These are phyloP conservation scores for Panicum virgatum DNA, from an alignment of 202 grass and related monocot species.

Conservation along the genomic window DNA sequence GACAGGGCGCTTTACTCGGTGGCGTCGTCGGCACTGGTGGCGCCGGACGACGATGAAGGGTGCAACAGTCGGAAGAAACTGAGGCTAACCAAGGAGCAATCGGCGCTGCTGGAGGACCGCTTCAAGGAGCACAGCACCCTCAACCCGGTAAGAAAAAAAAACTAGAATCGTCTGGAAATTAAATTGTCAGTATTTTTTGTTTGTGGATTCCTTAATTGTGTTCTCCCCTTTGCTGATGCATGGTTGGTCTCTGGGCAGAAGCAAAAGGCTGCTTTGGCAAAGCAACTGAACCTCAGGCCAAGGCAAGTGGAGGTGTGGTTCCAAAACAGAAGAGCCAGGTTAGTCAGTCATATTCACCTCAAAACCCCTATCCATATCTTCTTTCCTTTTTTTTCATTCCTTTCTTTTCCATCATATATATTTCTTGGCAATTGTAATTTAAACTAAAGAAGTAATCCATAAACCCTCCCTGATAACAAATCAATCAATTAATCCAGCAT, in stretches of 20 bases:
- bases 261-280: constrained; percentile 62
- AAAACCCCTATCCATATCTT: constrained; percentile 26
- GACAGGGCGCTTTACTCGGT: constrained; percentile 35
- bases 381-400: not conserved
- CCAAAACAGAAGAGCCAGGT: constrained; percentile 83
- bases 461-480: not conserved
- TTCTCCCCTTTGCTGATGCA: not conserved
- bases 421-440: not conserved
- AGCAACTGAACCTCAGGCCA: constrained; percentile 62
- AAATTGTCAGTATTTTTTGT: not conserved
- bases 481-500: not conserved
- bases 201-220: not conserved
- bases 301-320: constrained; percentile 82
- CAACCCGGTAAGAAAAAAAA: constrained; percentile 43
- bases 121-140: constrained; percentile 74
- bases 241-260: constrained; percentile 46
- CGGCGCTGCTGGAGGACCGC: constrained; percentile 53
- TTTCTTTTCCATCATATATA: not conserved
- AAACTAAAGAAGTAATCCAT: not conserved
- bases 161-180: not conserved
- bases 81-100: constrained; percentile 64
- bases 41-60: constrained; percentile 41
- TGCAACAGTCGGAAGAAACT: constrained; percentile 68
- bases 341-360: constrained; percentile 37
- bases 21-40: not conserved